A percentile compares a stretch with the other conserved stretches of the same genome.
Evolutionary conservation across 2,329 filamentous ascomycete genomes (phyloP).

Genomic region (Rutstroemia sydowiana): DNA sequence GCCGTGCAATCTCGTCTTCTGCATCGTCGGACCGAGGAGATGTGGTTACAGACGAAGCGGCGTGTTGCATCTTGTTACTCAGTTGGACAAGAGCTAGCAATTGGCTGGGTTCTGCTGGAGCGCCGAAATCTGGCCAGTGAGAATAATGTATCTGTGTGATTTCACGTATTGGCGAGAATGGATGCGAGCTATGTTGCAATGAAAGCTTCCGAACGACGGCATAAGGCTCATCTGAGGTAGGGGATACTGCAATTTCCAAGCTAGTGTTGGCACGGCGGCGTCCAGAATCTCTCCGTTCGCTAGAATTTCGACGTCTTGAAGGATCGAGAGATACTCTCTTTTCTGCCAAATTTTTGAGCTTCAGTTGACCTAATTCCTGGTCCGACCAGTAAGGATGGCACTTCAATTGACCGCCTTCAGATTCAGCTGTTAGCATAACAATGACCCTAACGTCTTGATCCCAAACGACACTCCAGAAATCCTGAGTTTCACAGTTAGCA

Average conservation of each 20-base stretch:
- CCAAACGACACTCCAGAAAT: constrained; percentile 98
- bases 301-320: constrained; percentile 38
- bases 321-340: constrained; percentile 71
- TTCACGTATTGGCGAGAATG: constrained; percentile 81
- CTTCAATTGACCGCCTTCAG: constrained; percentile 88
- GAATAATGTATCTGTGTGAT: constrained; percentile 93
- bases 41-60: constrained; percentile 24
- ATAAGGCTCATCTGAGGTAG: constrained; percentile 52
- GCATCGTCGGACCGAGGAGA: constrained; percentile 49
- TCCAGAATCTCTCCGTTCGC: constrained; percentile 32
- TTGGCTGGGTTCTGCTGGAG: constrained; percentile 81
- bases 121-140: constrained; percentile 95
- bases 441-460: constrained; percentile 92
- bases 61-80: constrained; percentile 66
- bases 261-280: constrained; percentile 49
- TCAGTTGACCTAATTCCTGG: constrained; percentile 69
- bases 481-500: constrained; percentile 42
- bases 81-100: constrained; percentile 85
- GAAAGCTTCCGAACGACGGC: constrained; percentile 84
- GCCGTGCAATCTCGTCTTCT: constrained; percentile 49
- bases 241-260: constrained; percentile 33
- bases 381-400: constrained; percentile 90
- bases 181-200: constrained; percentile 65
- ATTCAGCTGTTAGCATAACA: constrained; percentile 92
- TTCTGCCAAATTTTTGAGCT: constrained; percentile 71